A percentile compares a stretch with the other conserved stretches of the same genome.
These are phyloP conservation scores for Mariannaea sp. DNA, from an alignment of 2,329 filamentous ascomycete genomes.

Conservation along the genomic window DNA sequence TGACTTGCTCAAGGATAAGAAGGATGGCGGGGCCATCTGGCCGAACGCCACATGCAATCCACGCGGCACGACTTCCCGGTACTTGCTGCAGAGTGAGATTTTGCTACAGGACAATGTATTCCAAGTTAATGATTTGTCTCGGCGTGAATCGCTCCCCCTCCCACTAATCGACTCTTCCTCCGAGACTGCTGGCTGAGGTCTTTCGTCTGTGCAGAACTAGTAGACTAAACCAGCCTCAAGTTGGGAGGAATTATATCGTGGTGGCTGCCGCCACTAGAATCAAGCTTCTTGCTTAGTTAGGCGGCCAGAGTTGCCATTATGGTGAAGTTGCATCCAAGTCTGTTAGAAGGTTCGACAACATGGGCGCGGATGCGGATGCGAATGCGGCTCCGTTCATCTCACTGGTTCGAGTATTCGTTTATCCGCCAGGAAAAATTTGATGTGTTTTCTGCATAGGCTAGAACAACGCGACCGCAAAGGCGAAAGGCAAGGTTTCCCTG, in stretches of 20 bases:
- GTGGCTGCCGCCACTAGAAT: conserved; percentile 27
- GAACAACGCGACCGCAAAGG: conserved; percentile 4
- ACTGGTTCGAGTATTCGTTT: conserved; percentile 8
- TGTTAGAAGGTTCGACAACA: no score
- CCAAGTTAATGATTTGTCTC: no score
- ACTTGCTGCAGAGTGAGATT: conserved; percentile 4
- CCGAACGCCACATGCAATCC: conserved; percentile 34
- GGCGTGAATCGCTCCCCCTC: background rate
- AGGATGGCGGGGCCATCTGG: conserved; percentile 32
- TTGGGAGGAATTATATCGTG: no score
- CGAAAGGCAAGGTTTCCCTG: background rate
- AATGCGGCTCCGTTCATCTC: conserved; percentile 26
- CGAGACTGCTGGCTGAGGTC: no score
- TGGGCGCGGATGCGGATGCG: conserved; percentile 19
- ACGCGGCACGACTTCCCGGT: conserved; percentile 31
- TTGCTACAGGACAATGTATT: background rate
- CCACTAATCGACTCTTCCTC: background rate
- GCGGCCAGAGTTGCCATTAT: conserved; percentile 24
- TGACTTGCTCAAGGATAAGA: conserved; percentile 27
- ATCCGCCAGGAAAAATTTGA: background rate
- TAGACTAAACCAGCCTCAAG: no score
- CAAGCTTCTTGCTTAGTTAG: conserved; percentile 21
- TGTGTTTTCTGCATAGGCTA: background rate
- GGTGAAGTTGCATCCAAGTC: conserved; percentile 7
- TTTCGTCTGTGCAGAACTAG: no score